Percentiles rank a stretch among this genome's conserved stretches.
phyloP scores from a whole-genome alignment of 2,329 filamentous ascomycete genomes.

The Venturia asperata region DNA sequence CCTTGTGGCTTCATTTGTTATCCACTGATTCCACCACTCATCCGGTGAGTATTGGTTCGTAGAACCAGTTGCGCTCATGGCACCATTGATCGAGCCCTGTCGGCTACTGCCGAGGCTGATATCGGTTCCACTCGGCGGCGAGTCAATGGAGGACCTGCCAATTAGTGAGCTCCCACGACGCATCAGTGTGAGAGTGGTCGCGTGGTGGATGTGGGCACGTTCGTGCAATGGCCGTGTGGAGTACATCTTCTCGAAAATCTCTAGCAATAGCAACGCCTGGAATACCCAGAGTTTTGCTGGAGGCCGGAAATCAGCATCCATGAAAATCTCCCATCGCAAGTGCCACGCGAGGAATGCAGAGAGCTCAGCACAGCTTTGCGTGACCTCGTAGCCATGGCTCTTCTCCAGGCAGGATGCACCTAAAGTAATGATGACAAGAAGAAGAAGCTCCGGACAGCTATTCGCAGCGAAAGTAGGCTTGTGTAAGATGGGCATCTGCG shows the following conservation, averaged over 20 bases:
- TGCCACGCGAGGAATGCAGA: slow-evolving; percentile 90
- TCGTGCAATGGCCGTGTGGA: slow-evolving; percentile 88
- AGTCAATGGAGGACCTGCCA: slow-evolving; percentile 75
- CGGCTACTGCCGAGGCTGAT: slow-evolving; percentile 39
- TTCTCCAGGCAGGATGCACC: slow-evolving; percentile 86
- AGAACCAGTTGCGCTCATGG: slow-evolving; percentile 27
- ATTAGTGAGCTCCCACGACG: slow-evolving; percentile 85
- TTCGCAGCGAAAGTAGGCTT: slow-evolving; percentile 89
- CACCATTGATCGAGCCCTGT: slow-evolving; percentile 34
- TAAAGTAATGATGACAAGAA: slow-evolving; percentile 86
- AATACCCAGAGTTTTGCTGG: slow-evolving; percentile 96
- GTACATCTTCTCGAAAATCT: slow-evolving; percentile 97
- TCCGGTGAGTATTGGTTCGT: slow-evolving; percentile 57
- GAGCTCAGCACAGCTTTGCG: slow-evolving; percentile 69
- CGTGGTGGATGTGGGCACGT: slow-evolving; percentile 91
- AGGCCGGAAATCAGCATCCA: slow-evolving; percentile 79
- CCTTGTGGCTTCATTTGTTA: slow-evolving; percentile 83
- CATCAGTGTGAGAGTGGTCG: slow-evolving; percentile 92
- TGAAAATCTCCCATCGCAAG: slow-evolving; percentile 92
- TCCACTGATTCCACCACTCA: slow-evolving; percentile 95
- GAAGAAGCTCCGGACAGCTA: slow-evolving; percentile 72
- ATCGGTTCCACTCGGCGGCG: slow-evolving; percentile 67
- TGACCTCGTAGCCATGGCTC: slow-evolving; percentile 65
- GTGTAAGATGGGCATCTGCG: slow-evolving; percentile 89
- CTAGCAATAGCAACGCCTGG: slow-evolving; percentile 79